Conservation (phyloP, 805 yeast species). For the Ogataea paraovalis region DNA sequence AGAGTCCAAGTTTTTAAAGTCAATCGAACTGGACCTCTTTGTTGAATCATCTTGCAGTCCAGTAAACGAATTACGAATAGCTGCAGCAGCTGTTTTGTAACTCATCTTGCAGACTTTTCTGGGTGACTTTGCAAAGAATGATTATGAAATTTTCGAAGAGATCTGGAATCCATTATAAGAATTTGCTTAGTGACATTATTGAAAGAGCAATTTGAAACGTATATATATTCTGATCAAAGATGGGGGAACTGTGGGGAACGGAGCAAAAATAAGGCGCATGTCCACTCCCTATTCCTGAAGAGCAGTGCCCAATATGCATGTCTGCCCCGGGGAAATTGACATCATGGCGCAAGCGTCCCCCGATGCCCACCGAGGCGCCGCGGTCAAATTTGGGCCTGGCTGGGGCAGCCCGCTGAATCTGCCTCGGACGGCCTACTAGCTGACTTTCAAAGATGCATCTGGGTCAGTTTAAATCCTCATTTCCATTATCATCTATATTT, state of each 20-base stretch:
- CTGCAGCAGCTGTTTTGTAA: background rate
- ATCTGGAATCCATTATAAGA: too few species aligned
- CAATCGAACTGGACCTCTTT: background rate
- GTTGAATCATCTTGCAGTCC: background rate
- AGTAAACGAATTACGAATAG: conserved; percentile 1
- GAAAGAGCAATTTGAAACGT: background rate
- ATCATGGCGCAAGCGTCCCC: too few species aligned
- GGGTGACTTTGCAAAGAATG: background rate
- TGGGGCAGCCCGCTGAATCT: too few species aligned
- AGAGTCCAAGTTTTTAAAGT: background rate
- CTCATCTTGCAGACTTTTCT: background rate
- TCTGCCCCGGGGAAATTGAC: too few species aligned
- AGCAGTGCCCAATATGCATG: background rate
- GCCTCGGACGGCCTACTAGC: too few species aligned
- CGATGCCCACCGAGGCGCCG: too few species aligned
- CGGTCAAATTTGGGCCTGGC: too few species aligned
- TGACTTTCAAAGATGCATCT: too few species aligned
- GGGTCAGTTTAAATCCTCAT: too few species aligned
- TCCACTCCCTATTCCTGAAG: background rate
- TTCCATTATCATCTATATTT: too few species aligned
- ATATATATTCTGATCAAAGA: background rate
- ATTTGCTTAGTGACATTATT: too few species aligned
- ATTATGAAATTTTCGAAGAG: too few species aligned
- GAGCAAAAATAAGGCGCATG: background rate
- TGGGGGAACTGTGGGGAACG: background rate